Base-by-base conservation (phyloP, 1,139 yeast species). In the Pichia sp. region DNA sequence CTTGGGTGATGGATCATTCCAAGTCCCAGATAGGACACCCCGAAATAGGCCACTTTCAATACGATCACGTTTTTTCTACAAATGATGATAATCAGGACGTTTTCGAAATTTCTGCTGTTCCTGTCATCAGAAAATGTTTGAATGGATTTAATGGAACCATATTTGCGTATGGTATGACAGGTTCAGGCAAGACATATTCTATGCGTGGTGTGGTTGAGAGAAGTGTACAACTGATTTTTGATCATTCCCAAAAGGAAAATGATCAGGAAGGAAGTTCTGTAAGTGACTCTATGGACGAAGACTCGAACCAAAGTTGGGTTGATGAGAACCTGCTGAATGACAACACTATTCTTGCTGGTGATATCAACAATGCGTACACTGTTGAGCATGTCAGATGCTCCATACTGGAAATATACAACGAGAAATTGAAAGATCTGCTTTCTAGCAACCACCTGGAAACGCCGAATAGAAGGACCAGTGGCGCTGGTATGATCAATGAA, bases 101-200 rank as follows among this genome's bases (percentile, higher is more conserved):
- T 2, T 88, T 83, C 54, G 63, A 64, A 22, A 60, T 60, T 15
- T 65, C 81, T 2, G 88, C 87, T 29, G 62, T 69, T 22, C 75
- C 74, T 2, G 64, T 86, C 29, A 77, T 88, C 2, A 61, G 67
- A 19, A 74, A 78, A 43, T 78, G 85, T 39, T 63, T 86, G 46
- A 78, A 79, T 24, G 96, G 96, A 0, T 87, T 65, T 56, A 86
- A 87, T 53, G 94, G 91, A 9, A 88, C 96, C 0, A 78, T 88
- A 1, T 86, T 88, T 58, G 95, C 96, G 3, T 86, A 87, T 53
- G 94, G 96, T 33, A 84, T 84, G 88, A 86, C 97, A 0, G 97
- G 97, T 0, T 85, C 96, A 1, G 97, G 97, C 22, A 88, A 88
- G 56, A 88, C 97, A 0, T 82, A 75, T 53, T 80, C 94, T 3